Evolutionary conservation across 1,284 basidiomycete genomes (phyloP), one percentile per base, ranked within the genome.

Genomic region (Ceratobasidium sp.): DNA sequence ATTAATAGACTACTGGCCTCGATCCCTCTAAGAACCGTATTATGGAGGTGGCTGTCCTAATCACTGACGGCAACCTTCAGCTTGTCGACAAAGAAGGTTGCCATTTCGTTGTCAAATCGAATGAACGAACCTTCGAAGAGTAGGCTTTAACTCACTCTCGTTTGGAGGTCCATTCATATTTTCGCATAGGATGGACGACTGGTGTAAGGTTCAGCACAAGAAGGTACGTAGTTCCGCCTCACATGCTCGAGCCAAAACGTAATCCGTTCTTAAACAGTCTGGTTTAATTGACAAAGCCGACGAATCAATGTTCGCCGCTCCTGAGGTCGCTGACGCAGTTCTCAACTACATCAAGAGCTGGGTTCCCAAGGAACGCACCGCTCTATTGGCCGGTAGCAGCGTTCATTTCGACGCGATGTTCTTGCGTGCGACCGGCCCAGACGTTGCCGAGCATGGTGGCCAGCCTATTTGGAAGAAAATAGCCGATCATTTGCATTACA

Each of bases 51-150:
- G 95, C 86, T 0, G 93, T 95, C 46, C 84, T 97, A 42, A 92
- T 97, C 67, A 96, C 95, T 0, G 89, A 96, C 80, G 95, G 94
- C 7, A 89, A 95, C 79, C 85, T 97, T 55, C 88, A 93, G n/a
- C 83, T 89, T 5, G 89, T 97, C 2, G 94, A 96, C 82, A 87
- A 91, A 9, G 82, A 71, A 42, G 94, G 95, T 1, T 86, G 96
- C 10, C 86, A 91, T 81, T 95, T 89, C 80, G 89, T 94, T 26
- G 91, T 97, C 73, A 86, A 84, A 26, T 92, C 91, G 0, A 89
- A 93, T 70, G 92, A 92, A 82, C 83, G 84, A 15, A 81, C 87
- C 15, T 84, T 96, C 33, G 92, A 95, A 3, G 82, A 85, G 84
- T 93, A 93, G 78, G 77, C 33, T 61, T 28, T 39, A 1, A 4